These are phyloP conservation scores for Suillus lakei DNA, from an alignment of 768 basidiomycete species.

Conservation along the genomic window DNA sequence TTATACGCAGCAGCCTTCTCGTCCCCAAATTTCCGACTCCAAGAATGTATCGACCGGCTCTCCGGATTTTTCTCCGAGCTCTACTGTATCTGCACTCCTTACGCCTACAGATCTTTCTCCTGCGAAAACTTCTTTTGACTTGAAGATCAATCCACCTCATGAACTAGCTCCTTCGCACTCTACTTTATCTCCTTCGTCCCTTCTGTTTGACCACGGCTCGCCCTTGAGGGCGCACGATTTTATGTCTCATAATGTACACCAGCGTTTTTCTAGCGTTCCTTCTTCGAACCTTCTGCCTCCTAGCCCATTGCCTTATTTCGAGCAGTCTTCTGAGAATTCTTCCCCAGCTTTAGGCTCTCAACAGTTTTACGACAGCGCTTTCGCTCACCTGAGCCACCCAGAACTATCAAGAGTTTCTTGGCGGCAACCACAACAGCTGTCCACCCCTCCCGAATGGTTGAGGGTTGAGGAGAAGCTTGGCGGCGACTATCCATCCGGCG, in stretches of 20 bases:
- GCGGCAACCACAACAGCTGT: constrained; percentile 34
- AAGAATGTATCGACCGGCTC: constrained; percentile 48
- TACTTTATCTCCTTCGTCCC: constrained; percentile 39
- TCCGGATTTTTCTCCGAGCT: constrained; percentile 76
- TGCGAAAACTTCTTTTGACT: constrained; percentile 57
- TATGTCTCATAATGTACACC: constrained; percentile 29
- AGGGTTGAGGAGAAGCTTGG: constrained; percentile 37
- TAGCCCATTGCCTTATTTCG: constrained; percentile 49
- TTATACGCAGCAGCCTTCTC: constrained; percentile 46
- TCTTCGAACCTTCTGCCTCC: constrained; percentile 24
- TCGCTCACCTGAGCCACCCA: constrained; percentile 17
- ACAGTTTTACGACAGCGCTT: constrained; percentile 38
- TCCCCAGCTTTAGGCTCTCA: constrained; percentile 43
- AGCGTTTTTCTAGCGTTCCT: constrained; percentile 32
- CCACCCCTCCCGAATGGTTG: constrained; percentile 48
- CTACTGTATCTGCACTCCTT: constrained; percentile 69
- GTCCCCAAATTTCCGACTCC: constrained; percentile 48
- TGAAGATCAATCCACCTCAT: constrained; percentile 57
- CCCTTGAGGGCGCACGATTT: constrained; percentile 36
- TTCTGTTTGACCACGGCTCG: constrained; percentile 51
- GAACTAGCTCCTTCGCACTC: constrained; percentile 42
- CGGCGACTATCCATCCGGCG: constrained; percentile 27
- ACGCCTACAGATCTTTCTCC: constrained; percentile 81
- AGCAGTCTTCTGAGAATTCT: constrained; percentile 53
- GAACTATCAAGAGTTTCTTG: constrained; percentile 26